These are phyloP conservation scores for Conidiobolus incongruus DNA, from an alignment of 371 early-diverging fungal species.

Conservation along the genomic window DNA sequence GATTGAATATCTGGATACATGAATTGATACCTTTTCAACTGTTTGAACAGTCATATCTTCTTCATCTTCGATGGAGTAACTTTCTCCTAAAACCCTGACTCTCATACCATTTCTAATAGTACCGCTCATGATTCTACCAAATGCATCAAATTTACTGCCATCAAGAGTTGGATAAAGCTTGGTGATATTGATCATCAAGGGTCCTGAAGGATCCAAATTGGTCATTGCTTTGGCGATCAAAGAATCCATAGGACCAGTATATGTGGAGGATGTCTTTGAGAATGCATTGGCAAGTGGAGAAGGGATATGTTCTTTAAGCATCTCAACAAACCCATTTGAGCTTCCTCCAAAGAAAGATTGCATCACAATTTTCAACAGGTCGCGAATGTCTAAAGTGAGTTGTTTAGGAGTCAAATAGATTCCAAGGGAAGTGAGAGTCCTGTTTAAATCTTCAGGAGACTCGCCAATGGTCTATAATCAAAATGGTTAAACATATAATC, in stretches of 20 bases:
- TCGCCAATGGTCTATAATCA: slow-evolving; percentile 51
- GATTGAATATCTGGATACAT: slow-evolving; percentile 72
- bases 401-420: slow-evolving; percentile 60
- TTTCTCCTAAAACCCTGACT: slow-evolving; percentile 80
- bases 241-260: slow-evolving; percentile 49
- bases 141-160: slow-evolving; percentile 60
- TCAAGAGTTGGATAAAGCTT: slow-evolving; percentile 76
- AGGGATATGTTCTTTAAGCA: slow-evolving; percentile 55
- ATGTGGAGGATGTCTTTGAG: slow-evolving; percentile 33
- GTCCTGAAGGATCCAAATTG: slow-evolving; percentile 71
- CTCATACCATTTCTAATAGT: slow-evolving; percentile 49
- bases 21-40: slow-evolving; percentile 49
- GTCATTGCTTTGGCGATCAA: slow-evolving; percentile 43
- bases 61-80: slow-evolving; percentile 76
- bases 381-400: slow-evolving; percentile 56
- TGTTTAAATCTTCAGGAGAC: slow-evolving; percentile 32
- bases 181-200: slow-evolving; percentile 73
- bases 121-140: slow-evolving; percentile 85
- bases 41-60: slow-evolving; percentile 81
- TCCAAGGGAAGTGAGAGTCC: slow-evolving; percentile 48
- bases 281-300: slow-evolving; percentile 60
- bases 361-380: slow-evolving; percentile 55
- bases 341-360: slow-evolving; percentile 78
- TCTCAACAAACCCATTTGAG: slow-evolving; percentile 62
- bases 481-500: no score